Evolutionary conservation across 192 early-diverging fungal species (phyloP), one percentile per base, ranked within the genome.

Genomic region (Glomus cerebriforme): DNA sequence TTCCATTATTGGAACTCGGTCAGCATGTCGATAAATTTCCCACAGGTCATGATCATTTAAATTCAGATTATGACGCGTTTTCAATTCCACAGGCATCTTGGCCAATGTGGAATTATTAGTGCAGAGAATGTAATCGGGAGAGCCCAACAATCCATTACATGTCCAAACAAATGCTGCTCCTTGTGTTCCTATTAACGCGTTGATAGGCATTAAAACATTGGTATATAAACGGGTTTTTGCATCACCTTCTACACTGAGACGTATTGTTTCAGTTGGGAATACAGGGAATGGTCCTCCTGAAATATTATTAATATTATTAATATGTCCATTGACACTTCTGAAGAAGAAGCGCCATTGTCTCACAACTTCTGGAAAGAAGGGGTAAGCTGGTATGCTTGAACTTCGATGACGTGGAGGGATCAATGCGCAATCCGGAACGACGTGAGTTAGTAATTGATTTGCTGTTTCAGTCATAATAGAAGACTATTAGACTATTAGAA

Each of bases 31-130:
- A 49, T 72, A 72, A 72, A 72, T 54, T 47, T 39, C 24, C 69
- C 70, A 72, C 22, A 72, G 39, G n/a, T 72, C 5, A 72, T 54
- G 10, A 72, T 37, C 69, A 2, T 8, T 17, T 71, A 71, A 71
- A 39, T 71, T 43, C 34, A 71, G 45, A 71, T 71, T 71, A 19
- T 45, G 39, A 24, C 70, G 70, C 70, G 70, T 49, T 72, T 72
- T 72, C n/a, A 72, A 29, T 54, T 72, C 43, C 70, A 72, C 70
- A 0, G 39, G 69, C 69, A 71, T 71, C 37, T 71, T 71, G 22
- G 69, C 45, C 19, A 47, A 43, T 43, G 70, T 26, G 13, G 8
- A 54, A 72, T 72, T 72, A 72, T 72, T 72, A 12, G 39, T 72
- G 7, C 70, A 47, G n/a, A 72, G 26, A 72, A 72, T 22, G 24